Evolutionary conservation across 192 early-diverging fungal genomes (phyloP).

Genomic region (Dispira simplex): DNA sequence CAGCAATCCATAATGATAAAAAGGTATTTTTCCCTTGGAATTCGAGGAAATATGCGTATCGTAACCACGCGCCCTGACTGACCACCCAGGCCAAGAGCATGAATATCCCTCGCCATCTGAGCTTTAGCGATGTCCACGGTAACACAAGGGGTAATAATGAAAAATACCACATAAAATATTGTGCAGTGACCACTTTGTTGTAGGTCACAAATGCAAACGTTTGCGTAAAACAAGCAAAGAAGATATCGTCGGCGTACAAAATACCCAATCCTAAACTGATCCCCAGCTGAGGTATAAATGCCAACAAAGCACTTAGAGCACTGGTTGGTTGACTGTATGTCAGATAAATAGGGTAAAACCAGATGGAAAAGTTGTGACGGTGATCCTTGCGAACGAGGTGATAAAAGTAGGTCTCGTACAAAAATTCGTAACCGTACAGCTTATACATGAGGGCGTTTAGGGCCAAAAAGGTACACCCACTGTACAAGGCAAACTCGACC

Average conservation of each 20-base stretch:
- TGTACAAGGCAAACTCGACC: slow-evolving; percentile 41
- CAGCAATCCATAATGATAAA: slow-evolving; percentile 51
- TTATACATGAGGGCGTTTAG: slow-evolving; percentile 54
- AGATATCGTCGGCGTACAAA: slow-evolving; percentile 65
- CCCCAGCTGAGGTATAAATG: slow-evolving; percentile 73
- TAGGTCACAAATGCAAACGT: slow-evolving; percentile 93
- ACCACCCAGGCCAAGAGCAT: slow-evolving; percentile 53
- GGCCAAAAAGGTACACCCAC: slow-evolving; percentile 41
- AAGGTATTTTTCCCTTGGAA: slow-evolving; percentile 79
- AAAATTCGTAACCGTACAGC: slow-evolving; percentile 67
- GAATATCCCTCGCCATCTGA: slow-evolving; percentile 31
- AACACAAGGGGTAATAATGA: slow-evolving; percentile 79
- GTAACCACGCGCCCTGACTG: slow-evolving; percentile 74
- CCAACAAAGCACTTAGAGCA: slow-evolving; percentile 40
- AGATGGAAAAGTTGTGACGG: slow-evolving; percentile 95
- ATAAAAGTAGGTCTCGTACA: slow-evolving; percentile 86
- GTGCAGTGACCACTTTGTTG: slow-evolving; percentile 93
- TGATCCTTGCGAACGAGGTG: slow-evolving; percentile 94
- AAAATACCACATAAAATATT: slow-evolving; percentile 99
- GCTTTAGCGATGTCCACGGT: slow-evolving; percentile 34
- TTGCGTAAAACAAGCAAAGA: slow-evolving; percentile 80
- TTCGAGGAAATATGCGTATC: slow-evolving; percentile 73
- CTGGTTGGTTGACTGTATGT: slow-evolving; percentile 33
- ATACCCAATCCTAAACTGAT: slow-evolving; percentile 28
- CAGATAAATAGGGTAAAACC: slow-evolving; percentile 93